phyloP scores from a whole-genome alignment of 2,329 filamentous ascomycete species.

The Mycogone perniciosa region DNA sequence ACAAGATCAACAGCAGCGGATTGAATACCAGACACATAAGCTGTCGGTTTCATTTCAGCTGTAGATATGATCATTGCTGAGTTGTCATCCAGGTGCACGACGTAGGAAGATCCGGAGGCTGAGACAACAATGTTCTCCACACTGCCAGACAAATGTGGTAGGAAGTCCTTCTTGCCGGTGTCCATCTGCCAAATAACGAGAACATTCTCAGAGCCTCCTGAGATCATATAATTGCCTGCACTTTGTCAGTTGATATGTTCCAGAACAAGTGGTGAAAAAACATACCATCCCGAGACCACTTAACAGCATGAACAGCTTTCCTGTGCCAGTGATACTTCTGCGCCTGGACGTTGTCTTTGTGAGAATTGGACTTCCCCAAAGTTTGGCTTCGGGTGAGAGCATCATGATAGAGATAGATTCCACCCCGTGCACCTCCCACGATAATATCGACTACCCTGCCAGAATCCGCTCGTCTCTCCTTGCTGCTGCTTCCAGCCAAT shows the following conservation, averaged over 20 bases:
- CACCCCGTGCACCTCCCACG: slow-evolving; percentile 69
- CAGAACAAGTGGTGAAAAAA: background rate
- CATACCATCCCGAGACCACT: slow-evolving; percentile 86
- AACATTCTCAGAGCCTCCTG: slow-evolving; percentile 83
- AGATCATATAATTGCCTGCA: slow-evolving; percentile 84
- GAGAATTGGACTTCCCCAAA: slow-evolving; percentile 31
- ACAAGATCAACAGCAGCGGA: slow-evolving; percentile 46
- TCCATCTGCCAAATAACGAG: slow-evolving; percentile 91
- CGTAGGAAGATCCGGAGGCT: slow-evolving; percentile 71
- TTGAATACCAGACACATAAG: slow-evolving; percentile 81
- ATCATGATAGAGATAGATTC: slow-evolving; percentile 77
- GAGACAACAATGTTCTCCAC: slow-evolving; percentile 84
- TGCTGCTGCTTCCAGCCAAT: slow-evolving; percentile 15
- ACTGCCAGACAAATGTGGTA: slow-evolving; percentile 83
- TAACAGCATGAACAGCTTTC: slow-evolving; percentile 72
- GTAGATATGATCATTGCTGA: slow-evolving; percentile 87
- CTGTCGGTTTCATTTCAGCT: slow-evolving; percentile 75
- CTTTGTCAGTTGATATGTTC: slow-evolving; percentile 23
- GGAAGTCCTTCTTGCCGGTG: slow-evolving; percentile 71
- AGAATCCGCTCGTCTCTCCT: slow-evolving; percentile 21
- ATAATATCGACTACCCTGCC: slow-evolving; percentile 60
- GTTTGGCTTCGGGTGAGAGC: slow-evolving; percentile 53
- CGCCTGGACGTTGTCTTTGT: slow-evolving; percentile 46
- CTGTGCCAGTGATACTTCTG: slow-evolving; percentile 88
- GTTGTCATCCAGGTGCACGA: slow-evolving; percentile 82